Evolutionary conservation across 2,329 filamentous ascomycete genomes (phyloP).

Genomic region (Thermoascus crustaceus): DNA sequence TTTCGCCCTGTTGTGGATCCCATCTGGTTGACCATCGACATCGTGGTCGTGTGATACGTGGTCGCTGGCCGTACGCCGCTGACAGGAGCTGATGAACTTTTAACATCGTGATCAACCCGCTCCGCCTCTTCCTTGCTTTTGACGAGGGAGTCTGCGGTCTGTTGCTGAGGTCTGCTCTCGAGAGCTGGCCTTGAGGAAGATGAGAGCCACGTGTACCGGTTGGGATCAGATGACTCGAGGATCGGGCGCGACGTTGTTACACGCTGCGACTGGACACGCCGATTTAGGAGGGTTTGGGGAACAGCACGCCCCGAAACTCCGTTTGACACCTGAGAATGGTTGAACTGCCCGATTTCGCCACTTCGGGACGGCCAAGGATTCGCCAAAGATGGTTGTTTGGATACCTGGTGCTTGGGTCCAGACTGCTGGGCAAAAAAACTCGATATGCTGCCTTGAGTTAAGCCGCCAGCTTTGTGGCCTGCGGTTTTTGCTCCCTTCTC

Average conservation of each 20-base stretch:
- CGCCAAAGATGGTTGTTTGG: slow-evolving; percentile 4
- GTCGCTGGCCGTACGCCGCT: slow-evolving; percentile 19
- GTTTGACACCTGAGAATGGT: not conserved
- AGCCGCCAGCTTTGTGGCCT: slow-evolving; percentile 30
- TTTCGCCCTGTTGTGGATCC: slow-evolving; percentile 20
- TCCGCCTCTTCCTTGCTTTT: slow-evolving; percentile 9
- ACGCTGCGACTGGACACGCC: slow-evolving; percentile 25
- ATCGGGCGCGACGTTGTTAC: slow-evolving; percentile 24
- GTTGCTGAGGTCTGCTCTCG: slow-evolving; percentile 3
- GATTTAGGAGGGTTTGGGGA: slow-evolving; percentile 15
- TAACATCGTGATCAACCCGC: slow-evolving; percentile 16
- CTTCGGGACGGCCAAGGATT: not conserved
- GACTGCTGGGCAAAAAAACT: slow-evolving; percentile 40
- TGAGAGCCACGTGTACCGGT: slow-evolving; percentile 29
- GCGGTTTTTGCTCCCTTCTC: slow-evolving; percentile 17
- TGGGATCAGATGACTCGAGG: slow-evolving; percentile 23
- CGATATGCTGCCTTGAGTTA: slow-evolving; percentile 45
- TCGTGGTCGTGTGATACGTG: slow-evolving; percentile 34
- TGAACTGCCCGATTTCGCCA: not conserved
- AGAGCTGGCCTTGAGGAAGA: slow-evolving; percentile 14
- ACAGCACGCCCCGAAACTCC: slow-evolving; percentile 7
- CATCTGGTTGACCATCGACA: slow-evolving; percentile 24
- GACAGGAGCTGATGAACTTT: slow-evolving; percentile 15
- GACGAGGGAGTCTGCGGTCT: slow-evolving; percentile 6
- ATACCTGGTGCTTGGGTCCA: slow-evolving; percentile 15